Conservation (phyloP, 2,329 filamentous ascomycete species). For the Boeremia exigua region DNA sequence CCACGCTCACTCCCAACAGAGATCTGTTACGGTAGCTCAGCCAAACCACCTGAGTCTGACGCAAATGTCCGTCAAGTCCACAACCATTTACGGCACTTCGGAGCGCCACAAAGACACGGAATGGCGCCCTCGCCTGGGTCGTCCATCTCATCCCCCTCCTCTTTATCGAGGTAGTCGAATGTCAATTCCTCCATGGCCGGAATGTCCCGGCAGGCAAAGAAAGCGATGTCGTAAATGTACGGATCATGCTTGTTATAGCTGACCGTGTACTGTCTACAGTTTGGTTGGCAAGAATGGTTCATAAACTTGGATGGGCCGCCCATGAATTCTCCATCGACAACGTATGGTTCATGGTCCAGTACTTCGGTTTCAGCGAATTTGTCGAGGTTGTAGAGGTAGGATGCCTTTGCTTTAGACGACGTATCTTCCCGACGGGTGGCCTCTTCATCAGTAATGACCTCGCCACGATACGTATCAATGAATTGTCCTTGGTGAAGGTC, state of each 20-base stretch:
- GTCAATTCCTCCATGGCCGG: constrained; percentile 71
- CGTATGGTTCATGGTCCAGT: constrained; percentile 52
- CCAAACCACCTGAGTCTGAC: too few relatives aligned
- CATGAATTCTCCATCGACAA: constrained; percentile 73
- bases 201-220: constrained; percentile 75
- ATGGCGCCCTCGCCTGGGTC: constrained; percentile 54
- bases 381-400: constrained; percentile 82
- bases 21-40: too few relatives aligned
- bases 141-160: constrained; percentile 57
- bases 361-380: constrained; percentile 73
- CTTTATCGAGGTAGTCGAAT: constrained; percentile 78
- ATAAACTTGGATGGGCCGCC: constrained; percentile 82
- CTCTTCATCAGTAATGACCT: constrained; percentile 60
- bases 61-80: constrained; percentile 56
- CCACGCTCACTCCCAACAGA: too few relatives aligned
- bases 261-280: constrained; percentile 78
- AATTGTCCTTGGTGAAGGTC: constrained; percentile 75
- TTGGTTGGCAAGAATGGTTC: constrained; percentile 82
- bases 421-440: constrained; percentile 68
- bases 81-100: constrained; percentile 71
- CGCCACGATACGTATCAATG: constrained; percentile 78
- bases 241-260: constrained; percentile 78
- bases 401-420: constrained; percentile 68
- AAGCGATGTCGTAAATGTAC: constrained; percentile 75
- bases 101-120: constrained; percentile 64